Base-by-base conservation (phyloP, 306 rosid species). In the Prunus kanzakura region DNA sequence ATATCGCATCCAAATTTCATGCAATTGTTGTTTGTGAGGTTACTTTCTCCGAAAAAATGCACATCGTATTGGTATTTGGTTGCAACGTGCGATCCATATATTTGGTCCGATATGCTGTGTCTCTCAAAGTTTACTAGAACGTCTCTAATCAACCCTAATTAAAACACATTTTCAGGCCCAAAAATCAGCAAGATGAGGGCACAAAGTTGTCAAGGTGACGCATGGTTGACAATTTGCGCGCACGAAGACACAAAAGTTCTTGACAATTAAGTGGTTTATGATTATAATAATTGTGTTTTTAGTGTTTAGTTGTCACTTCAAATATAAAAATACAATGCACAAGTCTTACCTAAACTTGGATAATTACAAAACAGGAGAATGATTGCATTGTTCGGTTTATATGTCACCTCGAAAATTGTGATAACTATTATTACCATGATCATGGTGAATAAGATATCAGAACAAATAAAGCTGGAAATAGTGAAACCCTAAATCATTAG, bases 361-460 rank as follows among this genome's bases (percentile, higher is more conserved):
- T 73, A 45, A 60, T 45, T 60, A 29, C 68, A 1, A 58, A 72
- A 11, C 47, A 71, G 67, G 52, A 35, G 45, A 29, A 66, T 82
- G 82, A 77, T 82, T 82, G 63, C 54, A 12, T 61, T 73, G 1
- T 52, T 82, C 73, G 76, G 82, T 82, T 82, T 60, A 67, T 73
- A 63, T 64, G 82, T 82, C 76, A 63, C 64, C 62, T 77, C 51
- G 79, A 54, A 61, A 77, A 73, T 73, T 46, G 79, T 58, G 16
- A 49, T 50, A 38, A 57, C 82, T 76, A 82, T 77, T 54, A 72
- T 82, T 77, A 60, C 74, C 65, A 25, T 49, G 74, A 77, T 73
- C 22, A 61, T 73, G 52, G 45, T 67, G 85, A 54, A 73, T 73
- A 38, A 61, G 77, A 78, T 50, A 73, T 72, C 29, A 45, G 35